Evolutionary conservation across 2,329 filamentous ascomycete genomes (phyloP).

Genomic region (Aspergillus pseudonomiae): DNA sequence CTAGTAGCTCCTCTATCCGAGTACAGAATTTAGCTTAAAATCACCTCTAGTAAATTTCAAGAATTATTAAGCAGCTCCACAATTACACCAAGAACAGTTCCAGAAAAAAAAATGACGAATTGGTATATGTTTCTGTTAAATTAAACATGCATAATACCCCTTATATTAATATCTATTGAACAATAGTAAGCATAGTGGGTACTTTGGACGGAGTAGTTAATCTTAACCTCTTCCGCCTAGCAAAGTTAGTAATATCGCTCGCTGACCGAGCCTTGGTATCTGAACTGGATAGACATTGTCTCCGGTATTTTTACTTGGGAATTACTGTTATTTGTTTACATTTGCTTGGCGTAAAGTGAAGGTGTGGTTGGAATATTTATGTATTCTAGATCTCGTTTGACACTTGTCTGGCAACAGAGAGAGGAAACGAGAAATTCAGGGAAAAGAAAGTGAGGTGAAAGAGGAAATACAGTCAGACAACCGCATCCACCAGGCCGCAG

Average conservation of each 20-base stretch:
- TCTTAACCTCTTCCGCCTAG: neutral
- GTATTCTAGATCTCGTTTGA: too few species aligned
- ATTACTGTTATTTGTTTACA: too few species aligned
- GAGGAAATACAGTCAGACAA: too few species aligned
- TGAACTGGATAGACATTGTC: too few species aligned
- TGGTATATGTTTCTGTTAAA: neutral
- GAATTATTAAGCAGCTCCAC: neutral
- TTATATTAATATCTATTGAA: neutral
- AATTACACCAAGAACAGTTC: neutral
- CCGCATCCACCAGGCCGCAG: too few species aligned
- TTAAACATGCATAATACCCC: neutral
- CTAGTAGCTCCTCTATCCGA: neutral
- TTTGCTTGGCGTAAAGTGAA: too few species aligned
- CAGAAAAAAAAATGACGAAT: neutral
- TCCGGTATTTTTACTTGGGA: too few species aligned
- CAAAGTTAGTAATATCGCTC: neutral
- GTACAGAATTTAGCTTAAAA: neutral
- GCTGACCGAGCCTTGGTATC: neutral
- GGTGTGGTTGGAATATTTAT: too few species aligned
- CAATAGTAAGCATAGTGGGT: neutral
- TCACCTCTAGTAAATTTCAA: neutral
- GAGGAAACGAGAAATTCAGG: too few species aligned
- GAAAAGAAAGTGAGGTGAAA: too few species aligned
- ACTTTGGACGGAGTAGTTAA: neutral
- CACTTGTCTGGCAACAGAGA: too few species aligned